These are phyloP conservation scores for Anaeromyces robustus DNA, from an alignment of 192 early-diverging fungal genomes.

Conservation along the genomic window DNA sequence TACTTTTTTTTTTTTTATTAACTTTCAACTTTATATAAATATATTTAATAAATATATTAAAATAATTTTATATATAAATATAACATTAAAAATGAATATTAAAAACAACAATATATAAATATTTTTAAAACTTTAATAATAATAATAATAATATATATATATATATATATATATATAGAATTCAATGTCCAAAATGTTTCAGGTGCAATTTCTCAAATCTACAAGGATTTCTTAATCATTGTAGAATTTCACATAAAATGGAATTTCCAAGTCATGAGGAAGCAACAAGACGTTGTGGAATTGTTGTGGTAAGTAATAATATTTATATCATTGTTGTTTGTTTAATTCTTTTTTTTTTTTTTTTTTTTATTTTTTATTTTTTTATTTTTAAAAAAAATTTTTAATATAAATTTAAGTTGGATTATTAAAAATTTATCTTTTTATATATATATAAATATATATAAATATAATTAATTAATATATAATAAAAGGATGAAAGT, in stretches of 20 bases:
- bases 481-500: slow-evolving; percentile 23
- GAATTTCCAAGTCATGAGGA: slow-evolving; percentile 66
- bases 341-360: no score
- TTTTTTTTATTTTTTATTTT: no score
- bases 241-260: slow-evolving; percentile 48
- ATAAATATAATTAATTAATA: slow-evolving; percentile 6
- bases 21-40: no score
- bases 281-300: slow-evolving; percentile 55
- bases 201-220: slow-evolving; percentile 61
- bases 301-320: slow-evolving; percentile 25
- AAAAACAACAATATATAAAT: slow-evolving; percentile 18
- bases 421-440: no score
- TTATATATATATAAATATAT: no score
- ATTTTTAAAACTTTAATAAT: slow-evolving; percentile 13
- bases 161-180: slow-evolving; percentile 12
- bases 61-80: no score
- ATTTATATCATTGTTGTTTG: no score
- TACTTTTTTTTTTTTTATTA: background rate
- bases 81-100: no score
- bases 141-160: background rate
- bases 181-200: slow-evolving; percentile 62
- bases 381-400: no score
- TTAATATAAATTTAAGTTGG: no score
- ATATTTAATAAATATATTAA: no score
- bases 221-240: slow-evolving; percentile 80